phyloP scores from a whole-genome alignment of 768 basidiomycete genomes.

The Boletus subparvulus region DNA sequence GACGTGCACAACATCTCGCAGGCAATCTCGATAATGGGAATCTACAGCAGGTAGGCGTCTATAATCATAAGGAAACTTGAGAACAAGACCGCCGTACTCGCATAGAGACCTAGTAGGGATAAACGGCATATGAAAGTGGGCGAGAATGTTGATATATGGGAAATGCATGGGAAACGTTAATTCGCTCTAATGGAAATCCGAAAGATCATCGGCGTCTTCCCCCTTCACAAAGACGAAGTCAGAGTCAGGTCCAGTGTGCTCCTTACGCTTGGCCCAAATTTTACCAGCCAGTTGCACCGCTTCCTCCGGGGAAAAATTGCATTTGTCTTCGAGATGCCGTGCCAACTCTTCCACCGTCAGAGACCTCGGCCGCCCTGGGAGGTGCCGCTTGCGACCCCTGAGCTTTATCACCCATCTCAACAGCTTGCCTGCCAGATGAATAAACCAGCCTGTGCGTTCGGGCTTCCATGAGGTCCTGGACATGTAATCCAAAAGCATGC shows the following conservation, averaged over 20 bases:
- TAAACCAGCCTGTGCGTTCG: conserved; percentile 21
- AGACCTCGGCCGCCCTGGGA: not conserved
- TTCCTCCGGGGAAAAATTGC: conserved; percentile 11
- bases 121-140: not conserved
- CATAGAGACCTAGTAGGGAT: not conserved
- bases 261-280: conserved; percentile 19
- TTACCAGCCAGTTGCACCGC: conserved; percentile 16
- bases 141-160: too few relatives aligned
- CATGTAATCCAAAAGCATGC: conserved; percentile 19
- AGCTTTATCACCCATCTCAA: conserved; percentile 17
- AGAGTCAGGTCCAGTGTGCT: not conserved
- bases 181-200: not conserved
- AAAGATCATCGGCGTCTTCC: not conserved
- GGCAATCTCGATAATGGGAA: not conserved
- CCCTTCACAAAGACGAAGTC: conserved; percentile 5
- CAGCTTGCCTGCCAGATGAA: conserved; percentile 20
- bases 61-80: not conserved
- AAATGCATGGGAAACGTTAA: not conserved
- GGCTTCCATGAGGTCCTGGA: conserved; percentile 21
- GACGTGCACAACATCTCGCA: not conserved
- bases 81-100: not conserved
- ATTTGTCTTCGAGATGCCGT: conserved; percentile 14
- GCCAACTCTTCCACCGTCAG: conserved; percentile 18
- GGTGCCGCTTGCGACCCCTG: conserved; percentile 3
- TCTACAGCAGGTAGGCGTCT: not conserved